Evolutionary conservation across 2,329 filamentous ascomycete genomes (phyloP).

Genomic region (Penicillium crustosum): DNA sequence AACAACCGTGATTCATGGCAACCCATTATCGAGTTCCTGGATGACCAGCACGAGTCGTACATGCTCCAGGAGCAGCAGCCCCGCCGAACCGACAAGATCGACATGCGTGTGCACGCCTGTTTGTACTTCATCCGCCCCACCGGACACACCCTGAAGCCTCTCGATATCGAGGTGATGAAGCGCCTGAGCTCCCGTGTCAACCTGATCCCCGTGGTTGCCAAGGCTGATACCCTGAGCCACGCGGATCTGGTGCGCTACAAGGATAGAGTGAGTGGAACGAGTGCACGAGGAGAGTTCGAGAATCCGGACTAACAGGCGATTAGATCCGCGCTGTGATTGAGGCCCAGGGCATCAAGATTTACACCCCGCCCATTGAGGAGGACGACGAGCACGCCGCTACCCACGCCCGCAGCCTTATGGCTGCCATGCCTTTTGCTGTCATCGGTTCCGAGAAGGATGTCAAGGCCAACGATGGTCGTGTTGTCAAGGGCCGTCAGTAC

Average conservation of each 20-base stretch:
- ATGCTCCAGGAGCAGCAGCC: conserved; percentile 99
- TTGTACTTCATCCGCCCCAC: conserved; percentile 99
- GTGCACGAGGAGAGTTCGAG: background rate
- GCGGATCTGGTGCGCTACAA: conserved; percentile 91
- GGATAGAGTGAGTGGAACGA: conserved; percentile 68
- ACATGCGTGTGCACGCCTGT: conserved; percentile 96
- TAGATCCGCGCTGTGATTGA: conserved; percentile 94
- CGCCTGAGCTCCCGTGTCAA: conserved; percentile 96
- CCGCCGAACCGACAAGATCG: conserved; percentile 96
- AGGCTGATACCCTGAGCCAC: conserved; percentile 96
- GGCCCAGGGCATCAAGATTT: conserved; percentile 99
- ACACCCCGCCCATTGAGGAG: conserved; percentile 95
- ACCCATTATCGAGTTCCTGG: conserved; percentile 99
- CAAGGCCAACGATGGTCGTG: conserved; percentile 90
- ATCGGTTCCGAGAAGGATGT: conserved; percentile 99
- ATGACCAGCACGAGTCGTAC: conserved; percentile 99
- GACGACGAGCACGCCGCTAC: conserved; percentile 95
- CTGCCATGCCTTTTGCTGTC: conserved; percentile 97
- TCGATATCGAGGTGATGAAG: conserved; percentile 99
- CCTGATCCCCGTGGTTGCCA: conserved; percentile 96
- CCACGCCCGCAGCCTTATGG: conserved; percentile 91
- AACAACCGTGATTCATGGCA: conserved; percentile 99
- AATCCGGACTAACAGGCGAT: conserved; percentile 10
- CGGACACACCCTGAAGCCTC: conserved; percentile 95
- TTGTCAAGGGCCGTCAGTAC: conserved; percentile 98